phyloP scores from a whole-genome alignment of 306 rosid genomes.

The Castanospermum australe region DNA sequence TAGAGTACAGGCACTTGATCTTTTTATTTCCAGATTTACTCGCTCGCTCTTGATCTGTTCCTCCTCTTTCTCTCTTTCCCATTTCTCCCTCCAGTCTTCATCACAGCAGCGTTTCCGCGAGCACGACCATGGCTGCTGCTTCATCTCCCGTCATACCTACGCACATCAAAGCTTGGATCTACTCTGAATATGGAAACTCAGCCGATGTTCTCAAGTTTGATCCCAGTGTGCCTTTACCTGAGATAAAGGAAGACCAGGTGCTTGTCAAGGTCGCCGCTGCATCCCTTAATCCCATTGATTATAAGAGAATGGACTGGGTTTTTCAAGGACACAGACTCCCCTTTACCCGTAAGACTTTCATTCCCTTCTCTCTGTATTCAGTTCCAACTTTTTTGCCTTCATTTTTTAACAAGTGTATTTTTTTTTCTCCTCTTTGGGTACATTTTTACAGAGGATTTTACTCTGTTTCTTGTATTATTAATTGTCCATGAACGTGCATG shows the following conservation, averaged over 20 bases:
- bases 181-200: slow-evolving; percentile 46
- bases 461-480: no score
- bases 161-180: slow-evolving; percentile 53
- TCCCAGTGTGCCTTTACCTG: slow-evolving; percentile 40
- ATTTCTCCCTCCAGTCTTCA: background rate
- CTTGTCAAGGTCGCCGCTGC: slow-evolving; percentile 62
- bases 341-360: slow-evolving; percentile 36
- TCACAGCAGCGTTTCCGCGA: background rate
- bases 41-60: background rate
- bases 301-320: slow-evolving; percentile 43
- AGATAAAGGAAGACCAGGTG: slow-evolving; percentile 44
- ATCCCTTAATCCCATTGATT: slow-evolving; percentile 57
- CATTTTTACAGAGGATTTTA: no score
- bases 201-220: slow-evolving; percentile 52
- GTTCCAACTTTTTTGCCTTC: background rate
- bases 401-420: no score
- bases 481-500: no score
- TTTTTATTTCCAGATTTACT: background rate
- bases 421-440: no score
- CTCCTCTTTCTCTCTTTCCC: background rate
- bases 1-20: no score
- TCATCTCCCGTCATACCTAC: slow-evolving; percentile 29
- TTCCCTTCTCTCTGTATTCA: background rate
- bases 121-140: slow-evolving; percentile 34
- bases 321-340: slow-evolving; percentile 22